phyloP scores from a whole-genome alignment of 2,329 filamentous ascomycete genomes.

The Calonectria leucothoes region DNA sequence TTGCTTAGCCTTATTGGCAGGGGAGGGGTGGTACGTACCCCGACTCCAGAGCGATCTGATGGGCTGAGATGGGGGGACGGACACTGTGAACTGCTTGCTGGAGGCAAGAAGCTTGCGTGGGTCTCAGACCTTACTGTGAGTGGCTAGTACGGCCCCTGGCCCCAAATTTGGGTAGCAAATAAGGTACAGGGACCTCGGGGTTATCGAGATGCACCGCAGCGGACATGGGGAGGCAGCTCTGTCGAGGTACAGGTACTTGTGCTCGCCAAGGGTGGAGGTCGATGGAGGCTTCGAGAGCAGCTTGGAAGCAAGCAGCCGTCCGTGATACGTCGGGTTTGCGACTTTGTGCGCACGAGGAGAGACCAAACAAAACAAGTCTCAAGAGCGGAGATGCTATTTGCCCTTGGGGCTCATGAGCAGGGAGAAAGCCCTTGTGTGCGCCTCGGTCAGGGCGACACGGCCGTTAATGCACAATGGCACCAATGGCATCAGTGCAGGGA shows the following conservation, averaged over 20 bases:
- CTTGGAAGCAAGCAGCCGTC: slow-evolving; percentile 24
- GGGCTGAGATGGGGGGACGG: slow-evolving; percentile 6
- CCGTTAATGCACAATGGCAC: slow-evolving; percentile 13
- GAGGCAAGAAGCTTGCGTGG: slow-evolving; percentile 44
- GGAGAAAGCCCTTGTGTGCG: neutral
- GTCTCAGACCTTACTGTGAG: slow-evolving; percentile 23
- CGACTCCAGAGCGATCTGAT: slow-evolving; percentile 6
- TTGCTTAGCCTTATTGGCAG: slow-evolving; percentile 18
- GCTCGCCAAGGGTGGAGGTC: neutral
- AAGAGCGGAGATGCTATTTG: slow-evolving; percentile 11
- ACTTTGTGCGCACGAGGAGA: slow-evolving; percentile 14
- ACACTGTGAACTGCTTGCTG: slow-evolving; percentile 19
- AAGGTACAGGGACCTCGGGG: slow-evolving; percentile 34
- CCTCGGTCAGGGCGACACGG: slow-evolving; percentile 15
- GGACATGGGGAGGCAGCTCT: neutral
- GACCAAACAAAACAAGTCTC: neutral
- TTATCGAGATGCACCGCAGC: slow-evolving; percentile 24
- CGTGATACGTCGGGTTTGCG: slow-evolving; percentile 16
- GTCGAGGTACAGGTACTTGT: slow-evolving; percentile 36
- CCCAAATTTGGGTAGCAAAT: slow-evolving; percentile 31
- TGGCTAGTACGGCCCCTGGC: slow-evolving; percentile 30
- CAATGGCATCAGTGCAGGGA: slow-evolving; percentile 14
- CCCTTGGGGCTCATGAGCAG: neutral
- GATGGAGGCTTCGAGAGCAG: slow-evolving; percentile 18
- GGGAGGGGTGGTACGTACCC: slow-evolving; percentile 12